A percentile compares a stretch with the other conserved stretches of the same genome.
phyloP scores from a whole-genome alignment of 2,329 filamentous ascomycete species.

The Coniochaeta hoffmannii region DNA sequence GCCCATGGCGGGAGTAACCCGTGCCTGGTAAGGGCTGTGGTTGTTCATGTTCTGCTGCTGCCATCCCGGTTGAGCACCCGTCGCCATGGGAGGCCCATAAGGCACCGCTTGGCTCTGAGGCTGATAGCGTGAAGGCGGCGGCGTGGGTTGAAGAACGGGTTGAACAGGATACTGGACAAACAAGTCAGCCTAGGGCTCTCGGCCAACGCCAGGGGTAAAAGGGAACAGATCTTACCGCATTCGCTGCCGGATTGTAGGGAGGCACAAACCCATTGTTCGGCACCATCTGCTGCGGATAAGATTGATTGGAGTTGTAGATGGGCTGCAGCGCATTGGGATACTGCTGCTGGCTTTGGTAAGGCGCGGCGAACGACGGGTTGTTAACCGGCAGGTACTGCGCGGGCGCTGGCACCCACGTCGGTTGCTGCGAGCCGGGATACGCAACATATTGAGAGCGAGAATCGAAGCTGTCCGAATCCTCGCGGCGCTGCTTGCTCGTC shows the following conservation, averaged over 20 bases:
- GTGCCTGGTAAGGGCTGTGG: conserved; percentile 19
- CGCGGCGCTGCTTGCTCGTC: conserved; percentile 53
- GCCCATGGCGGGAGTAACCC: conserved; percentile 19
- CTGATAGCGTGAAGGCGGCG: conserved; percentile 23
- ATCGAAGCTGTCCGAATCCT: conserved; percentile 59
- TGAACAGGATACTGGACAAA: conserved; percentile 26
- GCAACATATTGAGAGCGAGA: conserved; percentile 62
- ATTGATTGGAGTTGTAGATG: conserved; percentile 35
- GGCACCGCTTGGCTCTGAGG: conserved; percentile 23
- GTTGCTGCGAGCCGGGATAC: conserved; percentile 52
- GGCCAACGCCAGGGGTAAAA: not conserved
- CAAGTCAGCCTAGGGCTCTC: conserved; percentile 1
- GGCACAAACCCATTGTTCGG: conserved; percentile 31
- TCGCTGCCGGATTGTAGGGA: conserved; percentile 36
- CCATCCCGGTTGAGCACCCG: conserved; percentile 25
- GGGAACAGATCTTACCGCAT: conserved; percentile 34
- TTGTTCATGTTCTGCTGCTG: conserved; percentile 22
- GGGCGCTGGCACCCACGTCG: conserved; percentile 48
- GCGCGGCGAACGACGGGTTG: conserved; percentile 30
- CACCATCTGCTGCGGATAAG: conserved; percentile 32
- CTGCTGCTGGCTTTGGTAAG: conserved; percentile 26
- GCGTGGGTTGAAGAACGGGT: conserved; percentile 15
- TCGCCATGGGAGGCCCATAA: conserved; percentile 27
- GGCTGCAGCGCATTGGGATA: conserved; percentile 39
- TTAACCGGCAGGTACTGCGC: conserved; percentile 44